Conservation (phyloP, 2,329 filamentous ascomycete species). For the Hypoxylon sp. region DNA sequence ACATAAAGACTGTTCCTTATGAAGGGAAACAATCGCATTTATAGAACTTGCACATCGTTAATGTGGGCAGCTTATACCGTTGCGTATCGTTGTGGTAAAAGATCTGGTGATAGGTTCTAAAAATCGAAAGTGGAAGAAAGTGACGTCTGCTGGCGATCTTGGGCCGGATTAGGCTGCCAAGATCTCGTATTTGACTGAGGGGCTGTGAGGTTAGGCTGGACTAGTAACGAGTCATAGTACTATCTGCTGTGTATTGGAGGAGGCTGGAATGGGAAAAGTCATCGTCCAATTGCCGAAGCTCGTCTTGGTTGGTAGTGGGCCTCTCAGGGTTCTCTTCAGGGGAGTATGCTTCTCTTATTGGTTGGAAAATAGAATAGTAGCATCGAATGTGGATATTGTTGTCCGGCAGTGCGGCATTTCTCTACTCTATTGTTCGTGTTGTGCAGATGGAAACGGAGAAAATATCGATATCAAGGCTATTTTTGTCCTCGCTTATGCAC, state of each 20-base stretch:
- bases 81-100: constrained; percentile 30
- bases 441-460: constrained; percentile 1
- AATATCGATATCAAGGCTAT: too few relatives aligned
- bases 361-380: neutral
- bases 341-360: constrained; percentile 1
- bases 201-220: constrained; percentile 25
- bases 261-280: constrained; percentile 23
- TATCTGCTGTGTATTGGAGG: too few relatives aligned
- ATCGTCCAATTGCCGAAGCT: constrained; percentile 17
- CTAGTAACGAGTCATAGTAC: constrained; percentile 13
- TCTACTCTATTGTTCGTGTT: constrained; percentile 27
- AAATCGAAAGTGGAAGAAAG: constrained; percentile 25
- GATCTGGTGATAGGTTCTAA: constrained; percentile 30
- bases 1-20: constrained; percentile 2
- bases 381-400: neutral
- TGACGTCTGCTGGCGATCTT: constrained; percentile 39
- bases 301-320: constrained; percentile 10
- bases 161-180: constrained; percentile 36
- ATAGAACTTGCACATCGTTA: constrained; percentile 22
- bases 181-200: constrained; percentile 42
- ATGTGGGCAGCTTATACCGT: constrained; percentile 28
- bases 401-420: constrained; percentile 19
- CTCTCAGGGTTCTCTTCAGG: constrained; percentile 6
- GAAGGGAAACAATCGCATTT: constrained; percentile 15
- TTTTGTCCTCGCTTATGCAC: constrained; percentile 29